phyloP scores from a whole-genome alignment of 2,329 filamentous ascomycete species.

The Arthrobotrys pseudoclavata region DNA sequence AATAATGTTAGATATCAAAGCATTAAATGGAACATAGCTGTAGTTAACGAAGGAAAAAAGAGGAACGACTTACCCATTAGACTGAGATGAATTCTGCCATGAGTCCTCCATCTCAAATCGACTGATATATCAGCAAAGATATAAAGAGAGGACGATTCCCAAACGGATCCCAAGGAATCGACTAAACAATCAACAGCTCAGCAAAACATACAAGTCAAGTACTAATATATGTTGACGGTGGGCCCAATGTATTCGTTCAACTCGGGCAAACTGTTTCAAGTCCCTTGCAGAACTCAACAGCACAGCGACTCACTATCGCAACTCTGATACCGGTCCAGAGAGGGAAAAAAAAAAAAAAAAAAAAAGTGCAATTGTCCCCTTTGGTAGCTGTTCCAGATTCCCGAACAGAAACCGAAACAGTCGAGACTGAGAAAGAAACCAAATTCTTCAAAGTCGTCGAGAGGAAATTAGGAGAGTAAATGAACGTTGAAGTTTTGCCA shows the following conservation, averaged over 20 bases:
- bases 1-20: not conserved
- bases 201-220: constrained; percentile 18
- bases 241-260: constrained; percentile 7
- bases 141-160: not conserved
- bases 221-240: not conserved
- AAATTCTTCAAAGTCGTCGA: constrained; percentile 34
- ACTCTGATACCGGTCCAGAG: not conserved
- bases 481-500: constrained; percentile 58
- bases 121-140: constrained; percentile 1
- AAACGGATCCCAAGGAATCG: not conserved
- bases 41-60: not conserved
- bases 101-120: constrained; percentile 47
- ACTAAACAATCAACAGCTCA: constrained; percentile 5
- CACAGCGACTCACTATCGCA: constrained; percentile 9
- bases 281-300: constrained; percentile 26
- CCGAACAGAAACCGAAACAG: constrained; percentile 17
- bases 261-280: not conserved
- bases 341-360: not conserved
- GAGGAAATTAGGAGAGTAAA: constrained; percentile 45
- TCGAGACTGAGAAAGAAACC: constrained; percentile 28
- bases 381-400: not conserved
- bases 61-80: constrained; percentile 36
- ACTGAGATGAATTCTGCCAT: constrained; percentile 51
- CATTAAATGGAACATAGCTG: not conserved
- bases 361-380: constrained; percentile 15